Base-by-base conservation (phyloP, 2,329 filamentous ascomycete genomes). In the Ceratocystis alfenasii region DNA sequence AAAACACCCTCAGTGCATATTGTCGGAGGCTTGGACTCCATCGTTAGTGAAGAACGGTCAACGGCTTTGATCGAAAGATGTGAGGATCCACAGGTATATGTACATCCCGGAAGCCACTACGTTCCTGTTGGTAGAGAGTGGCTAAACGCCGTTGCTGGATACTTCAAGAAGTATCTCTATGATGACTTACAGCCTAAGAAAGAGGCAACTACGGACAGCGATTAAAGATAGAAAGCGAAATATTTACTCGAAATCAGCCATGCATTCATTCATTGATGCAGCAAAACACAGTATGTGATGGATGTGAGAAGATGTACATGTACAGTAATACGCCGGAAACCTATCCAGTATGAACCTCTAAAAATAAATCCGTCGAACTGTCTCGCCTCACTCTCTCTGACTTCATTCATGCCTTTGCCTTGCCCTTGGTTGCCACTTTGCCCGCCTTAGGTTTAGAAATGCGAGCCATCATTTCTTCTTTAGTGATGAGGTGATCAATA, bases 391-490 rank as follows among this genome's bases (percentile, higher is more conserved):
- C 66, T 55, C 8, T 45, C 53, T 15, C 20, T 63, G 20, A 10
- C 44, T 17, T 25, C 2, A 33, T 65, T 64, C 71, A 71, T 66
- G 75, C 75, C 64, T 74, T 68, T 15, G 61, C 20, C 57, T 64
- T 67, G 57, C 66, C 30, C 76, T 71, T 77, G 76, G 17, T 70
- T 70, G 20, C 72, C 73, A 41, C 36, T 5, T 72, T 78, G 76
- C 45, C 73, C 71, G 53, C 33, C 70, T 76, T 76, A 66, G 44
- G 65, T 60, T 69, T 69, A 20, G 68, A 66, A 72, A 99, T 97
- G 68, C 92, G 84, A 50, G 94, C 94, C 94, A 99, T 99, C 94
- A 99, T 99, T 81, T 99, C 94, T 78, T 99, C 94, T 82, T 97
- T 97, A 65, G 95, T 99, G 73, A 99, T 99, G 72, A 99, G 81